These are phyloP conservation scores for Aurantiochytrium sp. DNA, from an alignment of 108 stramenopile genomes.

Conservation along the genomic window DNA sequence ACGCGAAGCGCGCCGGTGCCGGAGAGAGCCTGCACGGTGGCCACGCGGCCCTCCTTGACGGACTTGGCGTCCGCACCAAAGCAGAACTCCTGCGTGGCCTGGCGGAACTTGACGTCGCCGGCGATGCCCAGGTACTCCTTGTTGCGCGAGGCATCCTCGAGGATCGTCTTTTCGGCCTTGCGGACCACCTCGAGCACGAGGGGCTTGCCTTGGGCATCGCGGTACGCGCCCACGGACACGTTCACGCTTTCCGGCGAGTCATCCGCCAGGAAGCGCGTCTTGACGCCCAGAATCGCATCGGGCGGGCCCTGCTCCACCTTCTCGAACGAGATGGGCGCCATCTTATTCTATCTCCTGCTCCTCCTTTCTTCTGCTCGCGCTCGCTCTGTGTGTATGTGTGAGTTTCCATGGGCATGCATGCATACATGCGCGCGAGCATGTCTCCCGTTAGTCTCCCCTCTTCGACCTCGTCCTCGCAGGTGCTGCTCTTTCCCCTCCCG, in stretches of 20 bases:
- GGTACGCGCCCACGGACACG: conserved; percentile 42
- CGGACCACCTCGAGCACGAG: conserved; percentile 24
- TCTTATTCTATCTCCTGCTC: neutral
- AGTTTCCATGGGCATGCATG: no score
- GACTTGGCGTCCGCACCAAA: conserved; percentile 22
- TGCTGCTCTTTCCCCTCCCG: no score
- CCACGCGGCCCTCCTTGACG: conserved; percentile 18
- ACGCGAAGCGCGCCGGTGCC: conserved; percentile 48
- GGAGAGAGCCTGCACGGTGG: conserved; percentile 39
- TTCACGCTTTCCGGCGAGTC: conserved; percentile 22
- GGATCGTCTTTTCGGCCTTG: conserved; percentile 21
- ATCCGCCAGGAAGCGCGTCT: neutral
- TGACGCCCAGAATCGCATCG: conserved; percentile 26
- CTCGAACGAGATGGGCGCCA: neutral
- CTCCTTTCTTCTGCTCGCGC: neutral
- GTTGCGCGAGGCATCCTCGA: neutral
- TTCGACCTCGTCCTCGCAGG: no score
- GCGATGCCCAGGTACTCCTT: conserved; percentile 50
- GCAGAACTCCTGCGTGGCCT: conserved; percentile 21
- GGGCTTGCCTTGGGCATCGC: conserved; percentile 35
- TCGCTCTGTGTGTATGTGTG: no score
- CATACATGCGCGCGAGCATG: no score
- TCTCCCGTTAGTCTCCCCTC: no score
- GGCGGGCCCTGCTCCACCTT: conserved; percentile 4
- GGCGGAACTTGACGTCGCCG: conserved; percentile 24